Percentiles rank a stretch among this genome's conserved stretches.
Conservation (phyloP, 495 filamentous ascomycete species). For the Hypoxylon subgilvum region DNA sequence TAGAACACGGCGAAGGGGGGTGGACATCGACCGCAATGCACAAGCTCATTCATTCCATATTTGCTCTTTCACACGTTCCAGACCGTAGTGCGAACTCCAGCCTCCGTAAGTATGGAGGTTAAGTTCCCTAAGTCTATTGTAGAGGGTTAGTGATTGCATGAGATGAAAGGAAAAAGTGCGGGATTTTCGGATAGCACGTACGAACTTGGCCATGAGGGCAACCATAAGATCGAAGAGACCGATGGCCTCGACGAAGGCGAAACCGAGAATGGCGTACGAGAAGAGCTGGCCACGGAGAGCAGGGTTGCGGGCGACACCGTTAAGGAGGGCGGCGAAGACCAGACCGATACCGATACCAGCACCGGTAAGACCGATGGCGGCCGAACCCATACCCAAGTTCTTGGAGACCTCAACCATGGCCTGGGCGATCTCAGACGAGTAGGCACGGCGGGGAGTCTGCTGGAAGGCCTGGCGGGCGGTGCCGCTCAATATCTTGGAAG, state of each 20-base stretch:
- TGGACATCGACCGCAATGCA: slow-evolving; percentile 22
- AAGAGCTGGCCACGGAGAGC: slow-evolving; percentile 89
- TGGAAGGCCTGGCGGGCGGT: slow-evolving; percentile 70
- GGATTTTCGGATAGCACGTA: slow-evolving; percentile 45
- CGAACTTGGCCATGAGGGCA: slow-evolving; percentile 84
- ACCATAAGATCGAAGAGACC: slow-evolving; percentile 94
- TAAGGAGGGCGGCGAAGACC: slow-evolving; percentile 85
- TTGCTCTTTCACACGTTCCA: slow-evolving; percentile 33
- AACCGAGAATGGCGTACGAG: slow-evolving; percentile 91
- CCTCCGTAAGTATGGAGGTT: slow-evolving; percentile 40
- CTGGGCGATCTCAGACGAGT: slow-evolving; percentile 80
- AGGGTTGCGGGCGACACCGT: slow-evolving; percentile 86
- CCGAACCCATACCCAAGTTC: slow-evolving; percentile 84
- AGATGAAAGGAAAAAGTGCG: neutral
- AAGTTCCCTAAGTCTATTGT: slow-evolving; percentile 40
- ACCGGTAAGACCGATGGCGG: slow-evolving; percentile 87
- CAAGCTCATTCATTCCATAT: slow-evolving; percentile 22
- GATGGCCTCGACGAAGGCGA: slow-evolving; percentile 92
- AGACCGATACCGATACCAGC: slow-evolving; percentile 92
- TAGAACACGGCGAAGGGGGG: slow-evolving; percentile 33
- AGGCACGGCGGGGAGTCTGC: slow-evolving; percentile 67
- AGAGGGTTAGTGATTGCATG: slow-evolving; percentile 6
- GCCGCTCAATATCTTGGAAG: slow-evolving; percentile 66
- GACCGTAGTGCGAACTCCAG: slow-evolving; percentile 35
- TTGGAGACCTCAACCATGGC: slow-evolving; percentile 87